Conservation (phyloP, 2,329 filamentous ascomycete genomes). For the Curvularia sp. region DNA sequence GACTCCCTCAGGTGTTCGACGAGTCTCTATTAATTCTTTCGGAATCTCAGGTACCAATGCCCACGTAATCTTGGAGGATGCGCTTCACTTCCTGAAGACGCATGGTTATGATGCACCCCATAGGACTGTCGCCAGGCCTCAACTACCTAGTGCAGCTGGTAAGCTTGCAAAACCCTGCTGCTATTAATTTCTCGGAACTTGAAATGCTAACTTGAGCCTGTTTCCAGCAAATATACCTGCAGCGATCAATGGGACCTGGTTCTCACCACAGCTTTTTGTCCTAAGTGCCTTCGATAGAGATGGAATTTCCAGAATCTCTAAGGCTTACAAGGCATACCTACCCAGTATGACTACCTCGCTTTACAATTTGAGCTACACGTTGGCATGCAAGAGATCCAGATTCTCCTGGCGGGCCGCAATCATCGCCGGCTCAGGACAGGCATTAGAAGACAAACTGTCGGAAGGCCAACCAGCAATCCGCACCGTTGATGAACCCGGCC, state of each 20-base stretch:
- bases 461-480: not conserved
- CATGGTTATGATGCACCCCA: not conserved
- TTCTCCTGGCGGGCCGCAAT: not conserved
- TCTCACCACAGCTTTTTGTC: not conserved
- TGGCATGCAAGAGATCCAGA: not conserved
- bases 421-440: not conserved
- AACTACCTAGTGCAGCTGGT: not conserved
- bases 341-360: not conserved
- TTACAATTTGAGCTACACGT: not conserved
- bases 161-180: not conserved
- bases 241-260: not conserved
- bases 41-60: conserved; percentile 32
- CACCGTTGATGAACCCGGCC: not conserved
- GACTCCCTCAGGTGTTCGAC: conserved; percentile 3
- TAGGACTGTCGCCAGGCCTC: not conserved
- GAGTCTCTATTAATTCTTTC: conserved; percentile 26
- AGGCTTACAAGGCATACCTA: not conserved
- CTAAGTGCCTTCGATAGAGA: not conserved
- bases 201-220: not conserved
- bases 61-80: conserved; percentile 32
- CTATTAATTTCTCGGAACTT: not conserved
- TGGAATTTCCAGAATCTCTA: not conserved
- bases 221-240: not conserved
- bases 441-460: not conserved
- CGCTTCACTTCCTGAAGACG: conserved; percentile 1